A percentile compares a stretch with the other conserved stretches of the same genome.
These are phyloP conservation scores for Apiotrichum gracile DNA, from an alignment of 1,284 basidiomycete genomes.

Conservation along the genomic window DNA sequence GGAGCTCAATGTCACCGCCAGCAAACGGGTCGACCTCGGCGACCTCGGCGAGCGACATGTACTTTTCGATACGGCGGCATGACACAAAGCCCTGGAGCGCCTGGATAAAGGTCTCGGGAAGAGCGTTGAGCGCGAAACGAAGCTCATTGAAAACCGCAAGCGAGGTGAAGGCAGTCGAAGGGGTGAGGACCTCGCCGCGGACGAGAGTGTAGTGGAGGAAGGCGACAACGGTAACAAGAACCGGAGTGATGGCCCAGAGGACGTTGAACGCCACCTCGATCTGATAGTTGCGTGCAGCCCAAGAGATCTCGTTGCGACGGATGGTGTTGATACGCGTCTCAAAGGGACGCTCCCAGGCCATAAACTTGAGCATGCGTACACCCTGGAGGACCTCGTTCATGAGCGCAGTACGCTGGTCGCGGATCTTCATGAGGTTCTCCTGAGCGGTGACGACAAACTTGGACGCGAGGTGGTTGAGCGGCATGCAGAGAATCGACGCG, in stretches of 20 bases:
- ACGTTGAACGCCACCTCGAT: conserved; percentile 78
- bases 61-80: conserved; percentile 83
- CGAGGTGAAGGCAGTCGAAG: conserved; percentile 75
- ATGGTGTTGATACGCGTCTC: conserved; percentile 68
- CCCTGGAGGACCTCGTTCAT: conserved; percentile 92
- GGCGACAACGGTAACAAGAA: conserved; percentile 46
- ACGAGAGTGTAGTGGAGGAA: conserved; percentile 59
- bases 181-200: conserved; percentile 61
- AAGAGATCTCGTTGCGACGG: conserved; percentile 71
- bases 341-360: conserved; percentile 92
- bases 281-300: conserved; percentile 75
- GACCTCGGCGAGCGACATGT: conserved; percentile 68
- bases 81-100: conserved; percentile 77
- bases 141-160: conserved; percentile 75
- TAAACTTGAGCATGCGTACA: conserved; percentile 94
- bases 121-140: conserved; percentile 61
- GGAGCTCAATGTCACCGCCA: conserved; percentile 59
- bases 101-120: conserved; percentile 85
- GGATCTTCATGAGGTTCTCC: conserved; percentile 84
- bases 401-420: conserved; percentile 79
- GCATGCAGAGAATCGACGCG: conserved; percentile 74
- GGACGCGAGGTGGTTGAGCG: conserved; percentile 79
- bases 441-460: conserved; percentile 76
- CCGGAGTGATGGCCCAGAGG: conserved; percentile 57
- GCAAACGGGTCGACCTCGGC: conserved; percentile 55